phyloP scores from a whole-genome alignment of 192 early-diverging fungal genomes.

The Phycomyces nitens region DNA sequence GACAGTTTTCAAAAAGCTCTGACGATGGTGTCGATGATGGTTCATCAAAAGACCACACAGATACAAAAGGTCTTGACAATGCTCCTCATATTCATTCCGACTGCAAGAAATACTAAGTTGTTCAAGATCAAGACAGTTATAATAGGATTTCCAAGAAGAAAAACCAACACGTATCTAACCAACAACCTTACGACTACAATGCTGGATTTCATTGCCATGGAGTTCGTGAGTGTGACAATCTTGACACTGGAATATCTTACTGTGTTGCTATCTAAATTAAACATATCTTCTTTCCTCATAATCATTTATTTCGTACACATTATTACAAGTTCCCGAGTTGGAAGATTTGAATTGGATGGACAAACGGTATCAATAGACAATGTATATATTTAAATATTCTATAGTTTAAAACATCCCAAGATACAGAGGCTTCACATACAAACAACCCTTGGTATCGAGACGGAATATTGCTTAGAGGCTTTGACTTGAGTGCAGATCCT shows the following conservation, averaged over 20 bases:
- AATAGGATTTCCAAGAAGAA: constrained; percentile 7
- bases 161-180: constrained; percentile 9
- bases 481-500: too few relatives aligned
- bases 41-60: not conserved
- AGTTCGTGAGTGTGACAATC: constrained; percentile 28
- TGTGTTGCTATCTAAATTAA: constrained; percentile 18
- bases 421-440: too few relatives aligned
- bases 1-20: too few relatives aligned
- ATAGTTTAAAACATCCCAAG: too few relatives aligned
- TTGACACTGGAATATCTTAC: constrained; percentile 31
- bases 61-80: not conserved
- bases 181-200: constrained; percentile 30
- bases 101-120: constrained; percentile 25
- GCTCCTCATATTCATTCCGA: constrained; percentile 16
- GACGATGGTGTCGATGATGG: constrained; percentile 6
- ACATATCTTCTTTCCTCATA: too few relatives aligned
- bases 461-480: too few relatives aligned
- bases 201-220: constrained; percentile 22
- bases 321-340: too few relatives aligned
- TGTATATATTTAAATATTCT: too few relatives aligned
- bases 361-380: too few relatives aligned
- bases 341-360: too few relatives aligned
- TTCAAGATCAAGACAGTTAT: constrained; percentile 14
- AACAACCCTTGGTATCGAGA: too few relatives aligned
- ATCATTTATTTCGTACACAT: too few relatives aligned